A percentile compares a stretch with the other conserved stretches of the same genome.
These are phyloP conservation scores for Rheum nobile DNA, from an alignment of 148 eudicot species.

Conservation along the genomic window DNA sequence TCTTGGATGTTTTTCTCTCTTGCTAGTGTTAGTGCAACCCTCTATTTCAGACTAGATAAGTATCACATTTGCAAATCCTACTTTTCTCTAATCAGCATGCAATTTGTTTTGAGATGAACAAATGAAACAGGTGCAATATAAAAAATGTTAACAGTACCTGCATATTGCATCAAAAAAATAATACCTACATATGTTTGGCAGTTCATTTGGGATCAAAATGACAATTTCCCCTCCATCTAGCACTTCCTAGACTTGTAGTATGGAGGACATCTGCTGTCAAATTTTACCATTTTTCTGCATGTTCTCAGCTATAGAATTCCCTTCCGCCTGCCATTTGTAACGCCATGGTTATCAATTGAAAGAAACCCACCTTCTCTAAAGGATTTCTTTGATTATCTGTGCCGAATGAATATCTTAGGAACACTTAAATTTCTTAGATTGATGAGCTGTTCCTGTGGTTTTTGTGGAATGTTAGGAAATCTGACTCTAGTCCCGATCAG, in stretches of 20 bases:
- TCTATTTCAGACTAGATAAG: neutral
- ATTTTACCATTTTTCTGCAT: too few species aligned
- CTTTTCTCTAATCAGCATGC: neutral
- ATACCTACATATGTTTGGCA: neutral
- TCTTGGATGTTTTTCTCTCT: neutral
- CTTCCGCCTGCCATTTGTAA: neutral
- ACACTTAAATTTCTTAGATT: neutral
- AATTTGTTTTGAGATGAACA: neutral
- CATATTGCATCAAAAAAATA: neutral
- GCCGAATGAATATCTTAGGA: too few species aligned
- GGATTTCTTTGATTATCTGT: too few species aligned
- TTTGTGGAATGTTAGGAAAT: neutral
- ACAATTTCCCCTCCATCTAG: neutral
- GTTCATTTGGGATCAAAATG: neutral
- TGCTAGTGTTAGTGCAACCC: neutral
- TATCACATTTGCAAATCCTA: neutral
- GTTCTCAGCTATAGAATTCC: too few species aligned
- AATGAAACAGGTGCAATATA: neutral
- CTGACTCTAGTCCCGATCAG: too few species aligned
- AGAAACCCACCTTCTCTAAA: too few species aligned
- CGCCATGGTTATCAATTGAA: neutral
- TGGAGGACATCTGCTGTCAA: neutral
- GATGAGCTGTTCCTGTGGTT: neutral
- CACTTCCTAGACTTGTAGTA: neutral
- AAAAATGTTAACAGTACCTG: neutral